Base-by-base conservation (phyloP, 169 alveolate species). In the Eimeria necatrix region DNA sequence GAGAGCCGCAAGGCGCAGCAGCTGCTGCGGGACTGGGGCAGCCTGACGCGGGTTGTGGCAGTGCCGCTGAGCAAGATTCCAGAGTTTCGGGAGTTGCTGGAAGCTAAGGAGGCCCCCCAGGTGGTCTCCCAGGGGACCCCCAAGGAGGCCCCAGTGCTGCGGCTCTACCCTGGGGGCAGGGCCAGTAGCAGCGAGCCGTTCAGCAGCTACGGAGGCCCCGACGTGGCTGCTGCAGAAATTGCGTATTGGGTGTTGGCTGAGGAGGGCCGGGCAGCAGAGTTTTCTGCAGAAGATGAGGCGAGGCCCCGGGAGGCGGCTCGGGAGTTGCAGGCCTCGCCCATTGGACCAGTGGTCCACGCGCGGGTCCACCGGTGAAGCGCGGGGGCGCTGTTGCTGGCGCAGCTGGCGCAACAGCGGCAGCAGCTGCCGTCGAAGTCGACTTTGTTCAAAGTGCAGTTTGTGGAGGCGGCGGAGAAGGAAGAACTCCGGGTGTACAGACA, bases 291-390 rank as follows among this genome's bases (percentile, higher is more conserved):
- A 26, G 56, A 24, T 20, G 48, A 56, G 60, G 60, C 4, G 7
- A 5, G 71, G 26, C 52, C 56, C 70, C 76, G 78, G 4, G 48
- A 22, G 61, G 61, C 61, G 22, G 32, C 60, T 32, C 41, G 41
- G 41, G 41, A 32, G 9, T n/a, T 22, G n/a, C 7, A 24, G 32
- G 78, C 64, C 22, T 59, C 92, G 10, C 60, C 90, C 32, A 70
- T 84, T 12, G 92, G 92, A 12, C 92, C 92, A 2, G 78, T 60
- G n/a, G 92, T 84, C 46, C 61, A 60, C 51, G 80, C 61, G 53
- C 59, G 51, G 26, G 92, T 84, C 80, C 92, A 59, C 20, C 51
- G 59, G 32, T 60, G 78, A 49, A 84, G 92, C 59, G 64, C 56
- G 8, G 26, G 78, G 5, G 92, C 92, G 53, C 59, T n/a, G 64